Evolutionary conservation across 2,329 filamentous ascomycete genomes (phyloP).

Genomic region (Diaporthe sp.): DNA sequence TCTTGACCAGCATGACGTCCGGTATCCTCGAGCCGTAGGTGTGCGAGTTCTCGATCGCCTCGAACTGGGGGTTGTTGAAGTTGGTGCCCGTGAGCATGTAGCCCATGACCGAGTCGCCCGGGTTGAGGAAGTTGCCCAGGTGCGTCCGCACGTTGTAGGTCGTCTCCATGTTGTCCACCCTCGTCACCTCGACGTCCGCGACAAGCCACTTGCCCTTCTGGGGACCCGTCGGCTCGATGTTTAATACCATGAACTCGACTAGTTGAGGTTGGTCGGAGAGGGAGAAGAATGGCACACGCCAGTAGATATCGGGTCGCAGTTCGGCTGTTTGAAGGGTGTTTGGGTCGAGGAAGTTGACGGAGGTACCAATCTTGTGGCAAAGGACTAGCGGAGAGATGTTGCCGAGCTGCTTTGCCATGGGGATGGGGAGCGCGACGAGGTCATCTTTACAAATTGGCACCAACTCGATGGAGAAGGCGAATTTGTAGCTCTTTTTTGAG

Average conservation of each 20-base stretch:
- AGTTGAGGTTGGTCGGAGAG: slow-evolving; percentile 88
- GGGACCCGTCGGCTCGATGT: slow-evolving; percentile 84
- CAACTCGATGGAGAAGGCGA: slow-evolving; percentile 88
- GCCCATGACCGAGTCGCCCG: slow-evolving; percentile 94
- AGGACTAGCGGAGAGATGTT: slow-evolving; percentile 90
- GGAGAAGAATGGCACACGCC: slow-evolving; percentile 87
- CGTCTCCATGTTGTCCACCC: slow-evolving; percentile 86
- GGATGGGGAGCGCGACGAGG: slow-evolving; percentile 91
- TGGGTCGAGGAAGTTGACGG: slow-evolving; percentile 90
- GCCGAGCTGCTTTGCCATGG: slow-evolving; percentile 86
- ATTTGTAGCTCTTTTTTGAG: slow-evolving; percentile 92
- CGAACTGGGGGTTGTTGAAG: slow-evolving; percentile 90
- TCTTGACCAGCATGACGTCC: slow-evolving; percentile 96
- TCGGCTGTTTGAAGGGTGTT: slow-evolving; percentile 92
- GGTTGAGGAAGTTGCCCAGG: slow-evolving; percentile 85
- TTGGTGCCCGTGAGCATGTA: slow-evolving; percentile 91
- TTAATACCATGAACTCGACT: slow-evolving; percentile 93
- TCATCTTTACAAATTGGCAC: slow-evolving; percentile 98
- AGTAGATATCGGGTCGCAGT: slow-evolving; percentile 85
- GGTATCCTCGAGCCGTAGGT: slow-evolving; percentile 84
- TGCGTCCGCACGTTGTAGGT: slow-evolving; percentile 94
- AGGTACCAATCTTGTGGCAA: slow-evolving; percentile 89
- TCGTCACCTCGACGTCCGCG: slow-evolving; percentile 89
- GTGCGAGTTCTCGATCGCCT: slow-evolving; percentile 83
- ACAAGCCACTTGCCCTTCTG: slow-evolving; percentile 86